Evolutionary conservation across 306 rosid species (phyloP), one percentile per base, ranked within the genome.

Genomic region (Inga oerstediana): DNA sequence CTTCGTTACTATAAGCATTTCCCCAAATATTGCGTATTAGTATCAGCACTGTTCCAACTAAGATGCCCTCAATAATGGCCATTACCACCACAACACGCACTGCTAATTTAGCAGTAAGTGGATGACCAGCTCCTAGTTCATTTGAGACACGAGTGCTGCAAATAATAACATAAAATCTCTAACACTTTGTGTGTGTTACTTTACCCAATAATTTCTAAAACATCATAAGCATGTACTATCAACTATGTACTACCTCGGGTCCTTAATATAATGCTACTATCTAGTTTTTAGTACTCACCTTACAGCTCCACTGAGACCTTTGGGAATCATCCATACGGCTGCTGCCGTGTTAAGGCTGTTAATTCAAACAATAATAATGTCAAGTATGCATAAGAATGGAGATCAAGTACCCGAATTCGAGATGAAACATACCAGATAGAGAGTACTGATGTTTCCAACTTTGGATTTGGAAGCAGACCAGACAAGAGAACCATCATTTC

Each of bases 101-200:
- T 6, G 97, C 89, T 81, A 94, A 89, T 52, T 87, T 85, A 32
- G 97, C 95, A 27, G 88, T 75, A 52, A 64, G 58, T 2, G 97
- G 91, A 79, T 35, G 83, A 73, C 92, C 95, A 27, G 97, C 97
- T 75, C 98, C 97, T 39, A 94, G 85, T 86, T 94, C 97, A 65
- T 92, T 92, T 51, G 98, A 91, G 52, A 92, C 95, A 30, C 97
- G 90, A 22, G 91, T 91, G 86, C 97, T 91, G 87, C 75, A 84
- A 76, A 71, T n/a, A 80, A 48, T 69, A 74, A 15, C 54, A 30
- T 41, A 46, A 17, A 35, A 73, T 64, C 16, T 74, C 30, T 12
- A 58, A 30, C 37, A 72, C 4, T 66, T 15, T 24, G 3, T 43
- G 51, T 3, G 75, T 22, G 16, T 27, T n/a, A 20, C 4, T 51